Evolutionary conservation across 73 alveolate genomes (phyloP).

Genomic region (Halteria grandinella): DNA sequence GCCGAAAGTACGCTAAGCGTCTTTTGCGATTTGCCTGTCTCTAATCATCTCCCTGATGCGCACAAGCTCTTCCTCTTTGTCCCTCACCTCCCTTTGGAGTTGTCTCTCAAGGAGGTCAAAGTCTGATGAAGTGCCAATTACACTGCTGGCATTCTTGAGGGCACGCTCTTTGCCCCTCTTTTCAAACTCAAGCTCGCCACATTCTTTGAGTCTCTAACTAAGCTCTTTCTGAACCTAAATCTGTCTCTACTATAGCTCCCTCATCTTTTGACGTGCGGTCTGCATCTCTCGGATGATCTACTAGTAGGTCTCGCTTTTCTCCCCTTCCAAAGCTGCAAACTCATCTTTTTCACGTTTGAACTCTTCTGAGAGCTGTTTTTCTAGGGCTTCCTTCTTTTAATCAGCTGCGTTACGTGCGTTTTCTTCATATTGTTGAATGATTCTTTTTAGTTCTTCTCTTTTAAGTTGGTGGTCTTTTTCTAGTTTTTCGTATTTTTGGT

Average conservation of each 20-base stretch:
- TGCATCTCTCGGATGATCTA: conserved; percentile 20
- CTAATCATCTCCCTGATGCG: conserved; percentile 2
- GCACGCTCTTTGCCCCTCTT: conserved; percentile 30
- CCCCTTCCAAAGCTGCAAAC: neutral
- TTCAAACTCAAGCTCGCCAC: conserved; percentile 12
- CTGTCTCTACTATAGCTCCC: conserved; percentile 1
- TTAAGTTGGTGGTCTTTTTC: conserved; percentile 6
- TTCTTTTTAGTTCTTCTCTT: neutral
- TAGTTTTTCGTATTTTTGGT: neutral
- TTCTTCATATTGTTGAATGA: neutral
- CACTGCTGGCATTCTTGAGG: neutral
- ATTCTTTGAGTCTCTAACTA: neutral
- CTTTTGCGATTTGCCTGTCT: neutral
- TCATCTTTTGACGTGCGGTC: neutral
- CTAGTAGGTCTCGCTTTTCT: conserved; percentile 1
- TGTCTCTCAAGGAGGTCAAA: neutral
- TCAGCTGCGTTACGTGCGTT: neutral
- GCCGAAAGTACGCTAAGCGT: neutral
- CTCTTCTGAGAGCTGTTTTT: neutral
- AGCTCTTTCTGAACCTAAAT: neutral
- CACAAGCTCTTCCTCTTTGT: conserved; percentile 21
- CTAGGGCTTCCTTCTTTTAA: neutral
- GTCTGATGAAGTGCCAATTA: no score
- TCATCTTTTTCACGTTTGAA: conserved; percentile 37
- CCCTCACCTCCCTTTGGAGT: conserved; percentile 20